A percentile compares a stretch with the other conserved stretches of the same genome.
Evolutionary conservation across 495 filamentous ascomycete genomes (phyloP).

Genomic region (Xylaria acuta): DNA sequence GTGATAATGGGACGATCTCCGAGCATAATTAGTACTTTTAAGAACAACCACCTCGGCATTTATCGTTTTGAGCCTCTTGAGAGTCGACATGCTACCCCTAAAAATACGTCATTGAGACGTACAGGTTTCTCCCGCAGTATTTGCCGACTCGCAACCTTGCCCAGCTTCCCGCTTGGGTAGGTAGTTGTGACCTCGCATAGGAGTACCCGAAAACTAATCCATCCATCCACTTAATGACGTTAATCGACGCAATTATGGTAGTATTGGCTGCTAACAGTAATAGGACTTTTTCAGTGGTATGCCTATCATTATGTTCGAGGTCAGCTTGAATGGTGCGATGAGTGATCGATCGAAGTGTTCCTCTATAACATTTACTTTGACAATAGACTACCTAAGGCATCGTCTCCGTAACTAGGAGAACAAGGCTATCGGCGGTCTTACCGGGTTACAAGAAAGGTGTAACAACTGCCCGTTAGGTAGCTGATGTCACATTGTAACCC

Average conservation of each 20-base stretch:
- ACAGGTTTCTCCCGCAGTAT: too few relatives aligned
- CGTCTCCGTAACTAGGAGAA: not conserved
- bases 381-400: not conserved
- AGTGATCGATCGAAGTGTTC: not conserved
- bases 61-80: not conserved
- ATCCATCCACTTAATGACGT: not conserved
- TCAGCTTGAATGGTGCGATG: not conserved
- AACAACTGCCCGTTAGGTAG: not conserved
- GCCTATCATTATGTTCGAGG: not conserved
- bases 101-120: not conserved
- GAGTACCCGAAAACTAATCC: not conserved
- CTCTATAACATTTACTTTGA: not conserved
- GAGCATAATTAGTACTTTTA: not conserved
- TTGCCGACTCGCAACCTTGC: not conserved
- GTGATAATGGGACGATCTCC: not conserved
- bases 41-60: not conserved
- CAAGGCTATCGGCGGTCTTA: not conserved
- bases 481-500: not conserved
- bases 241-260: not conserved
- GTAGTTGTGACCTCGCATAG: not conserved
- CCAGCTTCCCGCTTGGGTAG: not conserved
- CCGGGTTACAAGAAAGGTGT: not conserved
- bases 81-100: not conserved
- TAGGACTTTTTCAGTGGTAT: not conserved
- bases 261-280: not conserved